Conservation (phyloP, 306 rosid species). For the Canavalia ensiformis region DNA sequence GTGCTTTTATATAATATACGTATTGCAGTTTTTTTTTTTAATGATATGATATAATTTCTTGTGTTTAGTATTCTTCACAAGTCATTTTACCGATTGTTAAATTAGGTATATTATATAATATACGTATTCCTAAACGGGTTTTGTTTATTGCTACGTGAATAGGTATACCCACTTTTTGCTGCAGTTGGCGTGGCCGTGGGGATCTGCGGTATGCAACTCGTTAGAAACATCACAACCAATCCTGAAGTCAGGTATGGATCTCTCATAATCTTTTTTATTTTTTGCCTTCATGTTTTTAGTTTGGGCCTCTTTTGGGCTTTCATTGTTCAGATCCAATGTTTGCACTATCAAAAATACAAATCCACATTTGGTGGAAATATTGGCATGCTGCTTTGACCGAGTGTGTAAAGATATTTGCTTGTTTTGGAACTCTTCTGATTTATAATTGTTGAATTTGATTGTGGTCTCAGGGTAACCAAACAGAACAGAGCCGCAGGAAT, state of each 20-base stretch:
- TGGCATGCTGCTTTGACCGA: no score
- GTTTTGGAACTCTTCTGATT: neutral
- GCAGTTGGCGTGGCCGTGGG: conserved; percentile 84
- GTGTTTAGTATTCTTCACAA: no score
- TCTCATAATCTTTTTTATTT: neutral
- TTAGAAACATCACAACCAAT: conserved; percentile 77
- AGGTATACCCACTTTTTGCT: conserved; percentile 93
- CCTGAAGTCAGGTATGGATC: conserved; percentile 87
- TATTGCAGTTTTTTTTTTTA: no score
- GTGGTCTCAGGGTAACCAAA: conserved; percentile 71
- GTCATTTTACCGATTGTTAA: no score
- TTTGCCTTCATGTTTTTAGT: neutral
- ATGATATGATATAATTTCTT: no score
- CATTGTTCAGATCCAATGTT: conserved; percentile 17
- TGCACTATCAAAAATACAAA: neutral
- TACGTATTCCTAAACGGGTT: neutral
- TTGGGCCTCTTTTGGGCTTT: conserved; percentile 10
- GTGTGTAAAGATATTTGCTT: no score
- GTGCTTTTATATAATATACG: no score
- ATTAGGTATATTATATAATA: no score
- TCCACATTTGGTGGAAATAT: no score
- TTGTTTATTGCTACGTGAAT: conserved; percentile 20
- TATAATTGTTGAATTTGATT: conserved; percentile 31
- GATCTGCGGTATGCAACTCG: conserved; percentile 84
- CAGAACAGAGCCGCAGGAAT: conserved; percentile 89